phyloP scores from a whole-genome alignment of 805 yeast species.

The Wickerhamiella spandovensis region DNA sequence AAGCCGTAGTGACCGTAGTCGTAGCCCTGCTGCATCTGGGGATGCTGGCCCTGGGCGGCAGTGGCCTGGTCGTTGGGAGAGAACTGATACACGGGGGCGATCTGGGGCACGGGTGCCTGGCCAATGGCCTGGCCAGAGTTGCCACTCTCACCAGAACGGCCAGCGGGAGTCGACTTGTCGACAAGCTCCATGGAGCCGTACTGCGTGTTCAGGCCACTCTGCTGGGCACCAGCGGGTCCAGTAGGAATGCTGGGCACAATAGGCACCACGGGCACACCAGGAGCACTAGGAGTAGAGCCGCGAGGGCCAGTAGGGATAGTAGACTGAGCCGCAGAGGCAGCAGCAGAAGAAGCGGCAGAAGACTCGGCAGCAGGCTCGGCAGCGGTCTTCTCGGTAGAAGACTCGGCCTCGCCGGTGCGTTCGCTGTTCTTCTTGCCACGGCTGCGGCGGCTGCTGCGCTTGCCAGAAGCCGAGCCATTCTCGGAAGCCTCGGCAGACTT shows the following conservation, averaged over 20 bases:
- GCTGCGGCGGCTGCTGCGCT: neutral
- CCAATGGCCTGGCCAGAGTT: neutral
- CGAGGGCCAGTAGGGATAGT: conserved; percentile 53
- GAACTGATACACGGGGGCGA: conserved; percentile 16
- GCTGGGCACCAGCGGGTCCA: conserved; percentile 17
- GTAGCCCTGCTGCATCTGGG: conserved; percentile 5
- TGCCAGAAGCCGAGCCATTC: neutral
- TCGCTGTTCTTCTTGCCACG: neutral
- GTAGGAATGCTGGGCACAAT: neutral
- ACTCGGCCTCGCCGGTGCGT: neutral
- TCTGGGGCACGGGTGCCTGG: conserved; percentile 7
- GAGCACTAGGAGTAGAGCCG: neutral
- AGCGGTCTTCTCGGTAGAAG: neutral
- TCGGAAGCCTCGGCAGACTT: conserved; percentile 1
- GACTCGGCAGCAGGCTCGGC: too few species aligned
- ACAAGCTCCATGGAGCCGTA: conserved; percentile 43
- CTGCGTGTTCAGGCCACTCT: conserved; percentile 38
- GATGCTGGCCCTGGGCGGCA: conserved; percentile 9
- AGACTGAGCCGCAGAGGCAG: too few species aligned
- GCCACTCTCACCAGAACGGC: conserved; percentile 7
- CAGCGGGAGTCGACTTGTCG: conserved; percentile 28
- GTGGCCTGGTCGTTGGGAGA: conserved; percentile 9
- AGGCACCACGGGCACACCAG: neutral
- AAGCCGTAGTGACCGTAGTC: conserved; percentile 5
- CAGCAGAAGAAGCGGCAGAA: conserved; percentile 13